Percentiles rank a stretch among this genome's conserved stretches.
These are phyloP conservation scores for Pterulicium gracile DNA, from an alignment of 1,284 basidiomycete genomes.

Conservation along the genomic window DNA sequence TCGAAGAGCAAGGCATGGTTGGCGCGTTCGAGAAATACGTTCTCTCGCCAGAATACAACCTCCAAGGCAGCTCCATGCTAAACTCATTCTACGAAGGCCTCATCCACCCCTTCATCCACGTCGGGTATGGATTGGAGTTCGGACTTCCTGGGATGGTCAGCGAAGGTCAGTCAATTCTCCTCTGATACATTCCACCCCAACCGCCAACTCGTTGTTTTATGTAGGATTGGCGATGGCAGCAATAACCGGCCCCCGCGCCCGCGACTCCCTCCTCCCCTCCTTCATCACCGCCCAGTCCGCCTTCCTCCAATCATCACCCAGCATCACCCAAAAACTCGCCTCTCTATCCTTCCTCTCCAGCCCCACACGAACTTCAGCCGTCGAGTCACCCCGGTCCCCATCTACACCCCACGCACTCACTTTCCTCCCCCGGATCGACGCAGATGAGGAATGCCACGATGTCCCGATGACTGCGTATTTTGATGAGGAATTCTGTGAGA, in stretches of 20 bases:
- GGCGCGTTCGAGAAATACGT: not conserved
- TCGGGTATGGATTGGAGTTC: conserved; percentile 19
- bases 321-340: too few relatives aligned
- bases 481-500: not conserved
- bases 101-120: conserved; percentile 18
- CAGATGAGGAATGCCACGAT: not conserved
- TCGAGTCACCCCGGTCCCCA: too few relatives aligned
- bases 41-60: not conserved
- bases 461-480: not conserved
- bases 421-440: not conserved
- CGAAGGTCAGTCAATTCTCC: conserved; percentile 16
- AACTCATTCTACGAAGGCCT: conserved; percentile 12
- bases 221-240: too few relatives aligned
- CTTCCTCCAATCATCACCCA: too few relatives aligned
- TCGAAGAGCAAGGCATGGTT: not conserved
- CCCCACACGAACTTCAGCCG: too few relatives aligned
- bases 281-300: too few relatives aligned
- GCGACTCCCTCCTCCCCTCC: too few relatives aligned
- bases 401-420: not conserved
- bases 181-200: too few relatives aligned
- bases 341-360: too few relatives aligned
- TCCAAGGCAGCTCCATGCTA: conserved; percentile 10
- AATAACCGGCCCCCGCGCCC: too few relatives aligned
- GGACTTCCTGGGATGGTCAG: conserved; percentile 19
- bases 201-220: too few relatives aligned